These are phyloP conservation scores for Yamadazyma membranifaciens DNA, from an alignment of 1,139 yeast species.

Conservation along the genomic window DNA sequence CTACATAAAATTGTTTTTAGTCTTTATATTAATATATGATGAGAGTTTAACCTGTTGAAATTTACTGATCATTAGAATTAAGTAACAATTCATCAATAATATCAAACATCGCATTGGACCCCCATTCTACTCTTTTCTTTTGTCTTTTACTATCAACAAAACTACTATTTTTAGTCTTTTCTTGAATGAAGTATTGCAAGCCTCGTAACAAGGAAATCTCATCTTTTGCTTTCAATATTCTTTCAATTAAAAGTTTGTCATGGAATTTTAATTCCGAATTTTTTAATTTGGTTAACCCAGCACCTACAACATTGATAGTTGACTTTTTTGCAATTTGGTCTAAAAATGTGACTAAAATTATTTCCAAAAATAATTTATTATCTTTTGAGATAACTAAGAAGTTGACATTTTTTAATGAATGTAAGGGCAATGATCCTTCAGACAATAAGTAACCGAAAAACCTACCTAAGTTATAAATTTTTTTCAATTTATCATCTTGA, in stretches of 20 bases:
- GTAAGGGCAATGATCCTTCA: constrained; percentile 71
- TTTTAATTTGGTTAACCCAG: constrained; percentile 32
- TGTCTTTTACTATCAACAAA: constrained; percentile 61
- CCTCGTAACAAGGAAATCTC: constrained; percentile 68
- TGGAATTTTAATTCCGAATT: constrained; percentile 44
- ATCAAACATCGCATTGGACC: constrained; percentile 53
- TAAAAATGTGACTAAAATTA: constrained; percentile 65
- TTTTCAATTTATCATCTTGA: constrained; percentile 50
- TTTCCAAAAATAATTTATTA: constrained; percentile 67
- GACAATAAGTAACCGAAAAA: constrained; percentile 74
- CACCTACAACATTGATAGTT: constrained; percentile 50
- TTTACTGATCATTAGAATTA: constrained; percentile 6
- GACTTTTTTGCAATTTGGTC: constrained; percentile 67
- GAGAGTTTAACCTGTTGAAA: too few species aligned
- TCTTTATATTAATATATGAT: too few species aligned
- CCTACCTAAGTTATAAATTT: constrained; percentile 71
- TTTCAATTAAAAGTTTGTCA: constrained; percentile 52
- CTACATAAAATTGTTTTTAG: too few species aligned
- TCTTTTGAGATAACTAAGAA: constrained; percentile 72
- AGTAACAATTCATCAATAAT: constrained; percentile 44
- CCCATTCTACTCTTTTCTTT: constrained; percentile 68
- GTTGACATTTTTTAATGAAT: constrained; percentile 69
- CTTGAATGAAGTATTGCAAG: constrained; percentile 63
- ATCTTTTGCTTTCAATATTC: constrained; percentile 61
- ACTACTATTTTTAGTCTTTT: constrained; percentile 49